Evolutionary conservation across 768 basidiomycete genomes (phyloP), one percentile per base, ranked within the genome.

Genomic region (Suillus brevipes): DNA sequence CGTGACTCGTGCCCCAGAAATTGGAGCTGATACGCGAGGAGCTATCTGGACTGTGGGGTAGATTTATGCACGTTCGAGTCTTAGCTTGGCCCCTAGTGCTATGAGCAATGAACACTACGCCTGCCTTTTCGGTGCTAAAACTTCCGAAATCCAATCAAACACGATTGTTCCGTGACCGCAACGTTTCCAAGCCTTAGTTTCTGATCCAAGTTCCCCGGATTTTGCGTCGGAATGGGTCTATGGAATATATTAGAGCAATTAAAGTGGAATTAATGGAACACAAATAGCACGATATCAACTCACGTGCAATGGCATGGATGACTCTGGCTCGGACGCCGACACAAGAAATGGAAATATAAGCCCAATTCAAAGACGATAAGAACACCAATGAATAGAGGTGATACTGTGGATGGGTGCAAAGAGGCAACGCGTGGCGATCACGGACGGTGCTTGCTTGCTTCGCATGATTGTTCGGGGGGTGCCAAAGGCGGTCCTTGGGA

Each of bases 91-190:
- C 52, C 18, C 52, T 53, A 52, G 16, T 49, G 23, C 23, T 25
- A 49, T 4, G 49, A 53, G 28, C 31, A 53, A 53, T 55, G 34
- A 59, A 59, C 18, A 59, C 58, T 59, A 59, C 58, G 10, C 58
- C 58, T 59, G 58, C 58, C 58, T 59, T 42, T 59, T 59, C 28
- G 12, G 58, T 42, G 25, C 18, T 42, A 59, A 42, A 38, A 4
- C 10, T 2, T 42, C 58, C 58, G 58, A 42, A 37, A 38, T 23
- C 31, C 31, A 37, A 36, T 56, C 34, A 56, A 36, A 36, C 20
- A 18, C 4, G 31, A 31, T 31, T 31, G 25, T 23, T 50, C 23
- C 25, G 23, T 25, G 25, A 12, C 28, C 7, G 14, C 50, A 52
- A 23, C 4, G 8, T 14, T 31, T 52, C 28, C 50, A n/a, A 45